Evolutionary conservation across 2,329 filamentous ascomycete species (phyloP).

Genomic region (Fusarium chaquense): DNA sequence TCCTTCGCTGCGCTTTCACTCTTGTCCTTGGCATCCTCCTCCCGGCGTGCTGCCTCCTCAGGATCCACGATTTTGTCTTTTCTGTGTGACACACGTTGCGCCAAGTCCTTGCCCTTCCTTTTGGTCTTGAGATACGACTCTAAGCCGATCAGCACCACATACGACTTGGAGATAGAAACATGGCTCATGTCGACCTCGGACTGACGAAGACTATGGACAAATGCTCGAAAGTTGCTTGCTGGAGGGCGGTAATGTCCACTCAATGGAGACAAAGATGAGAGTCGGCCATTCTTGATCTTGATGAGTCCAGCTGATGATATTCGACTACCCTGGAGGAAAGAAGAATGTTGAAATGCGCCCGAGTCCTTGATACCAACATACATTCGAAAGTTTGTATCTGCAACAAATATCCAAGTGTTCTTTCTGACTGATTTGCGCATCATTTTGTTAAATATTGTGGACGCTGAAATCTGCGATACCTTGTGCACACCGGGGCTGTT

Average conservation of each 20-base stretch:
- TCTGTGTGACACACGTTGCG: constrained; percentile 62
- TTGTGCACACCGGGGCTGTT: constrained; percentile 67
- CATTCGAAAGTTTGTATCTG: constrained; percentile 84
- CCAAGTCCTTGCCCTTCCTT: constrained; percentile 69
- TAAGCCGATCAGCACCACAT: constrained; percentile 83
- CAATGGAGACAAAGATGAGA: constrained; percentile 77
- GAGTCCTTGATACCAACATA: constrained; percentile 92
- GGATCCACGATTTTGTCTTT: constrained; percentile 72
- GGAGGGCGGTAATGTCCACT: constrained; percentile 89
- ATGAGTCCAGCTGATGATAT: constrained; percentile 87
- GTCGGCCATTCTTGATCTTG: constrained; percentile 82
- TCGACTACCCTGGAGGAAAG: constrained; percentile 84
- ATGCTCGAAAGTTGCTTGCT: constrained; percentile 83
- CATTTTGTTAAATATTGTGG: constrained; percentile 81
- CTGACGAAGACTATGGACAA: constrained; percentile 78
- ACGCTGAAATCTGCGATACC: constrained; percentile 74
- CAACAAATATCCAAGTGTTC: constrained; percentile 94
- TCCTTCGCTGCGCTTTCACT: constrained; percentile 69
- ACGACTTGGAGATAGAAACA: constrained; percentile 83
- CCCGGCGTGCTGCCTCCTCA: constrained; percentile 66
- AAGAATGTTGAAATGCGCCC: constrained; percentile 91
- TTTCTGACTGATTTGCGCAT: constrained; percentile 83
- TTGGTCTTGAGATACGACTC: constrained; percentile 82
- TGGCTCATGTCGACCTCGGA: constrained; percentile 82
- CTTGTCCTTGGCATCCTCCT: constrained; percentile 71